Base-by-base conservation (phyloP, 768 basidiomycete genomes). In the Psilocybe sp. region DNA sequence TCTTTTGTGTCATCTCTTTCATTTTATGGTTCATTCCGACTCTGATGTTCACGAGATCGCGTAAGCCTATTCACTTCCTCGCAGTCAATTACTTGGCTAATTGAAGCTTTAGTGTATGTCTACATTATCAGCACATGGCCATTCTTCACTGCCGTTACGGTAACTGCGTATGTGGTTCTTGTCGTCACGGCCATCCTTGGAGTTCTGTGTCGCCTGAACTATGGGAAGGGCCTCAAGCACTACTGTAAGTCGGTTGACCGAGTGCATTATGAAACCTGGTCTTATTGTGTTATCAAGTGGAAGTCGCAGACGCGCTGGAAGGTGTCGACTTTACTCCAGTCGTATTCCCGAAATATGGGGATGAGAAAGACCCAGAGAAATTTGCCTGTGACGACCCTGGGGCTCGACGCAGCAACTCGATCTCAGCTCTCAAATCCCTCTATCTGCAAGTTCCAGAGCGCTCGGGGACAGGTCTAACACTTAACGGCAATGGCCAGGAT, bases 221-320 rank as follows among this genome's bases (percentile, higher is more conserved):
- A 81, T 57, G 80, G 77, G 9, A 77, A 73, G 56, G 81, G 80
- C 1, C 68, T 82, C 9, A 70, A 72, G 4, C 76, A 81, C 28
- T 82, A 74, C 53, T 63, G 81, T 81, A 60, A 65, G 77, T 59
- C 2, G 18, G 15, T 9, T 15, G n/a, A 33, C 43, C 11, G 31
- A 13, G 44, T 13, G 19, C 10, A 16, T 44, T 20, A n/a, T 31
- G 2, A 9, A 40, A 11, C 23, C 32, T 14, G 6, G n/a, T 23
- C 9, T 10, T 28, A 23, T 33, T 23, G 9, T 15, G 19, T 39
- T 19, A 9, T 39, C 1, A 39, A 75, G 76, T 78, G 38, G 65
- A 69, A 56, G 75, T 72, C 5, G 67, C 54, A 3, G 65, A 69
- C 20, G 70, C 64, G 11, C 65, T 77, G 12, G 75, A 74, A 31